Percentiles rank a stretch among this genome's conserved stretches.
phyloP scores from a whole-genome alignment of 2,329 filamentous ascomycete genomes.

The Colletotrichum salicis region DNA sequence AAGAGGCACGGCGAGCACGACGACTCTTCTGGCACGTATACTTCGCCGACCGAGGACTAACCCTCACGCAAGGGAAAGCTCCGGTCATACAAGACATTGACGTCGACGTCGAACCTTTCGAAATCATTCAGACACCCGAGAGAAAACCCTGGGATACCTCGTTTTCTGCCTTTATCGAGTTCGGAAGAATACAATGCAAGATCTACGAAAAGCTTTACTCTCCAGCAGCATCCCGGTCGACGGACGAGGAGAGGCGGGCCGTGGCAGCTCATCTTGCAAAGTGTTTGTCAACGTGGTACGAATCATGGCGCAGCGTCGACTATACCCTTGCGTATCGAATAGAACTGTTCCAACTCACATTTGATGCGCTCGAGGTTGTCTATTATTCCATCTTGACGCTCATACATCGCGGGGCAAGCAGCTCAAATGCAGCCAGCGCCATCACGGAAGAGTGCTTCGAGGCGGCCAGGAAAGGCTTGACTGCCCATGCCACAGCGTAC shows the following conservation, averaged over 20 bases:
- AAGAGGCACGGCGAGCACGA: conserved; percentile 28
- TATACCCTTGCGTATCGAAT: conserved; percentile 30
- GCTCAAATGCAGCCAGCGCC: conserved; percentile 28
- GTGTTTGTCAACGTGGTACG: conserved; percentile 31
- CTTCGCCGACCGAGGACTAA: conserved; percentile 34
- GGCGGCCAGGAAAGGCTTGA: conserved; percentile 34
- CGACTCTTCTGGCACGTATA: conserved; percentile 39
- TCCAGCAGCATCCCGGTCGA: conserved; percentile 2
- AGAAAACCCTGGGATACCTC: conserved; percentile 31
- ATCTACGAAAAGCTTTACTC: conserved; percentile 37
- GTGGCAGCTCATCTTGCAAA: conserved; percentile 20
- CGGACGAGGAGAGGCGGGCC: conserved; percentile 4
- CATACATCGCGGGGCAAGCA: conserved; percentile 32
- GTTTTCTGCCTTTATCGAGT: conserved; percentile 23
- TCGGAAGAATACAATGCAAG: conserved; percentile 28
- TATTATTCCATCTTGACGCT: conserved; percentile 39
- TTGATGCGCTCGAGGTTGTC: conserved; percentile 36
- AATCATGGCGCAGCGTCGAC: conserved; percentile 33
- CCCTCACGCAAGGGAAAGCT: conserved; percentile 36
- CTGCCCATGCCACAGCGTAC: conserved; percentile 34
- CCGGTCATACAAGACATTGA: conserved; percentile 36
- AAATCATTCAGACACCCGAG: conserved; percentile 17
- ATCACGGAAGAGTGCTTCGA: conserved; percentile 37
- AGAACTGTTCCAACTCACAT: conserved; percentile 32
- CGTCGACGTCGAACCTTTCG: conserved; percentile 30